Evolutionary conservation across 1,284 basidiomycete species (phyloP).

Genomic region (Schizophyllum amplum): DNA sequence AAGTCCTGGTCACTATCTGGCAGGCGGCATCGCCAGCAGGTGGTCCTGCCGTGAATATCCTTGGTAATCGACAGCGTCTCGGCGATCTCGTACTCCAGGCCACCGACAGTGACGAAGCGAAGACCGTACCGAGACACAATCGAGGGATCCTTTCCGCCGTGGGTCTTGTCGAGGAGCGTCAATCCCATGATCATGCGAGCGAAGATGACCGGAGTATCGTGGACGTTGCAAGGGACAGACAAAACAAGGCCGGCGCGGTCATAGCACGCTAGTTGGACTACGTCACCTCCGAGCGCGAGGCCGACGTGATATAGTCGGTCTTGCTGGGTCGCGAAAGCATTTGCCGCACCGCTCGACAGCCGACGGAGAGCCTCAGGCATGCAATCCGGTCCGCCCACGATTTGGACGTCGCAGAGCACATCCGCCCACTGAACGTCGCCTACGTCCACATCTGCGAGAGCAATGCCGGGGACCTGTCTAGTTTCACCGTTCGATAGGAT

Average conservation of each 20-base stretch:
- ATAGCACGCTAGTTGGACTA: not conserved
- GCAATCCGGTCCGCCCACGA: not conserved
- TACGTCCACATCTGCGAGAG: not conserved
- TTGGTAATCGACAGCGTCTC: constrained; percentile 1
- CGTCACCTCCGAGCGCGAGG: not conserved
- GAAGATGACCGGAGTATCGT: not conserved
- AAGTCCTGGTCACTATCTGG: constrained; percentile 2
- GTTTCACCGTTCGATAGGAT: no score
- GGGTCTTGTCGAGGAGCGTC: not conserved
- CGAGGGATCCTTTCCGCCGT: not conserved
- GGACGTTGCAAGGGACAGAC: not conserved
- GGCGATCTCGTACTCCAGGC: not conserved
- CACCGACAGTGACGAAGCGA: not conserved
- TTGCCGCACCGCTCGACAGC: not conserved
- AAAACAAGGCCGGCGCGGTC: not conserved
- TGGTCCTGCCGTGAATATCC: constrained; percentile 6
- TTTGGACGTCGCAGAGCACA: not conserved
- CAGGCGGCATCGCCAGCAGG: constrained; percentile 8
- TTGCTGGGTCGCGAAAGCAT: not conserved
- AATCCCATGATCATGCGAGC: not conserved
- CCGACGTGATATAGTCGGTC: not conserved
- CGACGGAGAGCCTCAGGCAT: not conserved
- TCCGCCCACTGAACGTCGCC: not conserved
- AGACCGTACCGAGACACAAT: not conserved
- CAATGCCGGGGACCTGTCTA: no score